Conservation (phyloP, 2,329 filamentous ascomycete species). For the Botrytis fabae region DNA sequence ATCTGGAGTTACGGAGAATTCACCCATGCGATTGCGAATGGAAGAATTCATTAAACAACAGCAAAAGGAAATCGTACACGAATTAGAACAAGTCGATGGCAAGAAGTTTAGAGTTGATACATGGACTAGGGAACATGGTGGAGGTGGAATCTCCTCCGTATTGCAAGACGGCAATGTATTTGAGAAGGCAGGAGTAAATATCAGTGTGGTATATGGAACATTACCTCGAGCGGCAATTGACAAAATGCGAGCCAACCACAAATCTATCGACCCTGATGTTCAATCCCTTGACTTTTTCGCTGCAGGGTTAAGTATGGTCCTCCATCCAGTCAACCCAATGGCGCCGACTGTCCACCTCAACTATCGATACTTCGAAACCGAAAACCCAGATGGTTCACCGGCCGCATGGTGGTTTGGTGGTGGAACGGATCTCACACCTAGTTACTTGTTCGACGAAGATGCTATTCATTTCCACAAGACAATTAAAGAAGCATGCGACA, state of each 20-base stretch:
- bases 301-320: conserved; percentile 85
- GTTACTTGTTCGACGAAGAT: conserved; percentile 95
- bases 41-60: conserved; percentile 93
- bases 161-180: conserved; percentile 96
- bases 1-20: conserved; percentile 69
- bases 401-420: conserved; percentile 99
- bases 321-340: conserved; percentile 94
- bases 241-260: conserved; percentile 94
- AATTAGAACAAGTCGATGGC: conserved; percentile 81
- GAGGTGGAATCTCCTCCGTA: conserved; percentile 91
- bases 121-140: conserved; percentile 85
- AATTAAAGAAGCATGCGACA: conserved; percentile 90
- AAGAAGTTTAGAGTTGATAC: conserved; percentile 78
- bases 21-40: conserved; percentile 97
- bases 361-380: conserved; percentile 98
- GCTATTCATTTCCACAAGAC: conserved; percentile 94
- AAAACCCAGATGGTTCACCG: conserved; percentile 74
- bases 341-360: conserved; percentile 97
- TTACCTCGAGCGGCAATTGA: conserved; percentile 83
- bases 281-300: conserved; percentile 94
- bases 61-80: conserved; percentile 82
- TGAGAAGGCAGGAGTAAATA: conserved; percentile 95
- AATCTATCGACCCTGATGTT: conserved; percentile 75
- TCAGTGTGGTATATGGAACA: conserved; percentile 90
- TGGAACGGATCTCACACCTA: conserved; percentile 88